A percentile compares a stretch with the other conserved stretches of the same genome.
These are phyloP conservation scores for Candida morakotiae DNA, from an alignment of 805 yeast genomes.

Conservation along the genomic window DNA sequence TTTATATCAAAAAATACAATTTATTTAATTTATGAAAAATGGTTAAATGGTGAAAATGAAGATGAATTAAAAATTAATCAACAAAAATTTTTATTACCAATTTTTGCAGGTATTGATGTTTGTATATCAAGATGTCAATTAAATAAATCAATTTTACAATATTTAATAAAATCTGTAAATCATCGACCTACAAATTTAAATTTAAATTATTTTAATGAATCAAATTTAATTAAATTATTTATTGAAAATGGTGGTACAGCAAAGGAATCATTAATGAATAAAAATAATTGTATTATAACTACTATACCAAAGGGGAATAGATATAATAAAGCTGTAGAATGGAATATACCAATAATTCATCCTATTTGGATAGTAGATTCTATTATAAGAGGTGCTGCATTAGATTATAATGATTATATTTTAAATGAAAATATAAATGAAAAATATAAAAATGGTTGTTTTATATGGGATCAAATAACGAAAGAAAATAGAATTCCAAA, in stretches of 20 bases:
- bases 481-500: constrained; percentile 5
- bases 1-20: constrained; percentile 50
- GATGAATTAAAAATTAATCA: constrained; percentile 24
- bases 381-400: constrained; percentile 39
- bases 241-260: constrained; percentile 46
- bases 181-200: constrained; percentile 18
- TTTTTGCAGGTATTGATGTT: constrained; percentile 42
- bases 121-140: constrained; percentile 41
- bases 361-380: constrained; percentile 50
- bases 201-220: constrained; percentile 19
- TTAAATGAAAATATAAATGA: constrained; percentile 16
- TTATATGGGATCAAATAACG: constrained; percentile 31
- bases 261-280: constrained; percentile 46
- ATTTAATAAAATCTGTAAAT: constrained; percentile 13
- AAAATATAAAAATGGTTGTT: constrained; percentile 14
- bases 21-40: constrained; percentile 39
- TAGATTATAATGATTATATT: constrained; percentile 39
- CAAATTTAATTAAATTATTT: constrained; percentile 31
- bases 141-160: constrained; percentile 2
- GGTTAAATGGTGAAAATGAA: constrained; percentile 52
- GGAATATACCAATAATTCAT: constrained; percentile 50
- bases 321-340: constrained; percentile 47
- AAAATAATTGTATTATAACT: constrained; percentile 44
- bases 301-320: constrained; percentile 49
- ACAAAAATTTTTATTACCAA: constrained; percentile 33